Conservation (phyloP, 345 rosid species). For the Melastoma malabathricum region DNA sequence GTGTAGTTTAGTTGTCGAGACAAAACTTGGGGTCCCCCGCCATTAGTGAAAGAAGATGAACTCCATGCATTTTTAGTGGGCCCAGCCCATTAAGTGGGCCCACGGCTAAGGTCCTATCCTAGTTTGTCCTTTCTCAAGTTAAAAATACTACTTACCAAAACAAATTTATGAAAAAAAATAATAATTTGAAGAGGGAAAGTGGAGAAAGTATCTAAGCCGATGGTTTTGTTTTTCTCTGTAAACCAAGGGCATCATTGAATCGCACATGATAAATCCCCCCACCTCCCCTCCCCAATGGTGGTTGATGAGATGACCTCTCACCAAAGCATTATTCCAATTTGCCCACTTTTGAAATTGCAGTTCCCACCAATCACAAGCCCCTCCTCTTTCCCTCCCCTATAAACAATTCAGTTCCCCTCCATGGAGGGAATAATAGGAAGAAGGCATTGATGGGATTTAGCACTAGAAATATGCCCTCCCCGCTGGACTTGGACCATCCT, state of each 20-base stretch:
- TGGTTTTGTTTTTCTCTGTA: not conserved
- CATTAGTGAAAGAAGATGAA: no score
- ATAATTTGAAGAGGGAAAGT: no score
- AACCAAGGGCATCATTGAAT: slow-evolving; percentile 13
- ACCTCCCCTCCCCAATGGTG: slow-evolving; percentile 11
- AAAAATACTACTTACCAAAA: no score
- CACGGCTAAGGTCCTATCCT: no score
- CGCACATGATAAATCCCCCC: slow-evolving; percentile 5
- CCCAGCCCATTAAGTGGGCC: no score
- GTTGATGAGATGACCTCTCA: slow-evolving; percentile 44
- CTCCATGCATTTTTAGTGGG: no score
- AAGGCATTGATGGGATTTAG: slow-evolving; percentile 19
- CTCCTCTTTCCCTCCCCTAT: slow-evolving; percentile 3
- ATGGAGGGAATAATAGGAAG: slow-evolving; percentile 6
- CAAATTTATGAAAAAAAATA: no score
- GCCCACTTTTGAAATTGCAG: not conserved
- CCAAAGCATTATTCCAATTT: slow-evolving; percentile 14
- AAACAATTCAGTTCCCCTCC: slow-evolving; percentile 4
- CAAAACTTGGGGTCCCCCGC: no score
- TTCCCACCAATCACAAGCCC: slow-evolving; percentile 6
- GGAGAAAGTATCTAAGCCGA: no score
- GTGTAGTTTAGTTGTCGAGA: no score
- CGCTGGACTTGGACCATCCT: slow-evolving; percentile 19
- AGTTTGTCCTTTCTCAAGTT: no score
- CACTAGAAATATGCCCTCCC: slow-evolving; percentile 28